phyloP scores from a whole-genome alignment of 2,329 filamentous ascomycete genomes.

The Sclerotinia spermophila region DNA sequence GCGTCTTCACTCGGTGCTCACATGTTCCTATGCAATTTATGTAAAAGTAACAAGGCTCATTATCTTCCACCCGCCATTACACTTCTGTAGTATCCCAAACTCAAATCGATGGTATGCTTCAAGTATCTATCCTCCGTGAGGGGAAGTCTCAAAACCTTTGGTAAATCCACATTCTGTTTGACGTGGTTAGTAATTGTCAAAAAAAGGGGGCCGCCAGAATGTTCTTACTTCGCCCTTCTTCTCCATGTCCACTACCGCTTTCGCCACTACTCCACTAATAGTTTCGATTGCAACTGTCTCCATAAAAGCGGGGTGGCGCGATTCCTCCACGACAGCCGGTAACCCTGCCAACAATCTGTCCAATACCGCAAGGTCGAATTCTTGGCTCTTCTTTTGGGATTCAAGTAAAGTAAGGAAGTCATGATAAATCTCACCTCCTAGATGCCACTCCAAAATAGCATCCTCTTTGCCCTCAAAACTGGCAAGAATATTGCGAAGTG shows the following conservation, averaged over 20 bases:
- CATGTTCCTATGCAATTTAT: conserved; percentile 3
- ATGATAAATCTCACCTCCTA: conserved; percentile 76
- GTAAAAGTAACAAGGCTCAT: conserved; percentile 7
- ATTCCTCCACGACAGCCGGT: conserved; percentile 45
- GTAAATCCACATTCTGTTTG: conserved; percentile 41
- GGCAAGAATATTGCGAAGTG: conserved; percentile 63
- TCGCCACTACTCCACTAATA: conserved; percentile 72
- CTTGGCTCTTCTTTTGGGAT: conserved; percentile 41
- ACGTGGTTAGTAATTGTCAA: neutral
- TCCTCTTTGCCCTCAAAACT: conserved; percentile 64
- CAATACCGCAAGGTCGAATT: conserved; percentile 45
- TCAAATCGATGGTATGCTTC: conserved; percentile 66
- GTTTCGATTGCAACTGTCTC: conserved; percentile 74
- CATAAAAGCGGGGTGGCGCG: conserved; percentile 42
- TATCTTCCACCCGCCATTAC: conserved; percentile 32
- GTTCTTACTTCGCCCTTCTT: conserved; percentile 55
- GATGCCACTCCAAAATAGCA: conserved; percentile 67
- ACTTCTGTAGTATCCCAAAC: conserved; percentile 59
- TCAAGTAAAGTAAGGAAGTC: conserved; percentile 54
- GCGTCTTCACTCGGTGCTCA: neutral
- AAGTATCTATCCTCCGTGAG: conserved; percentile 71
- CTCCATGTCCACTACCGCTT: conserved; percentile 54
- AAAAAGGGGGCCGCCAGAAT: conserved; percentile 1
- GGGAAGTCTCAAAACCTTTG: conserved; percentile 55
- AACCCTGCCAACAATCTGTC: conserved; percentile 56